Evolutionary conservation across 1,284 basidiomycete genomes (phyloP).

Genomic region (Afroboletus lepidellus): DNA sequence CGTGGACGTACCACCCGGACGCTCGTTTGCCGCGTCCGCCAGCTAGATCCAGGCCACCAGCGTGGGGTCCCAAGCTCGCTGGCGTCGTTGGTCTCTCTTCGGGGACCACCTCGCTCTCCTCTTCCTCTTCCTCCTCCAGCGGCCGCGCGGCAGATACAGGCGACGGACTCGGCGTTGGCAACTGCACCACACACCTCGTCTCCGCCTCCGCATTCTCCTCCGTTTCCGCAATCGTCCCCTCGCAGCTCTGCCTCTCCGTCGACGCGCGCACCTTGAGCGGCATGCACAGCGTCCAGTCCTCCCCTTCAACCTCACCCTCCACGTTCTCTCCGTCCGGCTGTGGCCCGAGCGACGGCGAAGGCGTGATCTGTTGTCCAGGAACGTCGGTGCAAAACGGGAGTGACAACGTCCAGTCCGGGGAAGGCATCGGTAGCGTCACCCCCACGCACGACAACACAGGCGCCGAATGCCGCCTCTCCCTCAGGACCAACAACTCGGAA

Average conservation of each 20-base stretch:
- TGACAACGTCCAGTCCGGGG: constrained; percentile 31
- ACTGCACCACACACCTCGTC: constrained; percentile 1
- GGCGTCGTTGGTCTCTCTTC: constrained; percentile 17
- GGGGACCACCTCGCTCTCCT: not conserved
- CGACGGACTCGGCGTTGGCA: constrained; percentile 32
- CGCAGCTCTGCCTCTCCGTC: constrained; percentile 8
- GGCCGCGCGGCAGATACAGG: not conserved
- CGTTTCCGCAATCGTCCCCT: not conserved
- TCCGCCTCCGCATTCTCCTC: not conserved
- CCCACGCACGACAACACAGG: constrained; percentile 23
- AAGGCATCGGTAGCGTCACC: not conserved
- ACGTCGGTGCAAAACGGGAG: constrained; percentile 32
- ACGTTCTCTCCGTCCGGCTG: not conserved
- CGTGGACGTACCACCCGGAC: constrained; percentile 34
- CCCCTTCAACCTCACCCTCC: constrained; percentile 8
- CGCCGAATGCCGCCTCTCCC: constrained; percentile 34
- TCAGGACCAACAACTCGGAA: constrained; percentile 26
- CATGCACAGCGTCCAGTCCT: constrained; percentile 36
- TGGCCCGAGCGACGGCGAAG: constrained; percentile 12
- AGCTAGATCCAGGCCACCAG: constrained; percentile 31
- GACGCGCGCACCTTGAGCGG: constrained; percentile 23
- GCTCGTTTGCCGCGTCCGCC: constrained; percentile 33
- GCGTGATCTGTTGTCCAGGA: constrained; percentile 24
- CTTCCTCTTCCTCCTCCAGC: constrained; percentile 11
- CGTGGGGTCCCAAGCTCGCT: constrained; percentile 28